Evolutionary conservation across 176 grass and related monocot species (phyloP).

Genomic region (Urochloa ruziziensis): DNA sequence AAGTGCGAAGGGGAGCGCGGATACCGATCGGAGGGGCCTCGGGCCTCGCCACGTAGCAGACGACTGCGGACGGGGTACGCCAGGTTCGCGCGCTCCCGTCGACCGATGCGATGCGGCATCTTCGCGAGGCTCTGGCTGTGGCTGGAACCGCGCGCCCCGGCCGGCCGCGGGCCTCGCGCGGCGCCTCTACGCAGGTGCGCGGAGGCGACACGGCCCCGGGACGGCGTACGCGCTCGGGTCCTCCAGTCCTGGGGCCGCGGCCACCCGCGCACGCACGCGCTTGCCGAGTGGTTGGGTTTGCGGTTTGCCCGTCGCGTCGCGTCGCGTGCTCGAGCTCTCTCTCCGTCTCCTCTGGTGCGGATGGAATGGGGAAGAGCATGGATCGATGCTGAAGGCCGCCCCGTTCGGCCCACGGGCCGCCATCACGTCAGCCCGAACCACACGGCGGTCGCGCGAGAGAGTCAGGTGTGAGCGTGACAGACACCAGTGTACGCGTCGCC

Average conservation of each 20-base stretch:
- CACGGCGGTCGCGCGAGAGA: too few species aligned
- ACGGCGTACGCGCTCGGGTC: not conserved
- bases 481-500: not conserved
- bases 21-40: not conserved
- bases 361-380: too few species aligned
- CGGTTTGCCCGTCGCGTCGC: too few species aligned
- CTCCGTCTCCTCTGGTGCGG: too few species aligned
- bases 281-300: too few species aligned
- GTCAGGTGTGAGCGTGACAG: too few species aligned
- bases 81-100: not conserved
- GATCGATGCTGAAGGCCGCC: too few species aligned
- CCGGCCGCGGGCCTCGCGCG: not conserved
- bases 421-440: too few species aligned
- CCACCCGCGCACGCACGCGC: not conserved
- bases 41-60: not conserved
- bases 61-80: conserved; percentile 1
- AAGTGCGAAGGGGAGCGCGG: not conserved
- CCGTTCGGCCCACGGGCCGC: not conserved
- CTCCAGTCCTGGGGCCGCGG: not conserved
- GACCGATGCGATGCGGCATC: not conserved
- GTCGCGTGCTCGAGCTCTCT: too few species aligned
- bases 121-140: too few species aligned
- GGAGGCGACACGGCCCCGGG: not conserved
- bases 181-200: not conserved
- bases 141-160: not conserved